phyloP scores from a whole-genome alignment of 331 rosid genomes.

The Prunus yedoensis region DNA sequence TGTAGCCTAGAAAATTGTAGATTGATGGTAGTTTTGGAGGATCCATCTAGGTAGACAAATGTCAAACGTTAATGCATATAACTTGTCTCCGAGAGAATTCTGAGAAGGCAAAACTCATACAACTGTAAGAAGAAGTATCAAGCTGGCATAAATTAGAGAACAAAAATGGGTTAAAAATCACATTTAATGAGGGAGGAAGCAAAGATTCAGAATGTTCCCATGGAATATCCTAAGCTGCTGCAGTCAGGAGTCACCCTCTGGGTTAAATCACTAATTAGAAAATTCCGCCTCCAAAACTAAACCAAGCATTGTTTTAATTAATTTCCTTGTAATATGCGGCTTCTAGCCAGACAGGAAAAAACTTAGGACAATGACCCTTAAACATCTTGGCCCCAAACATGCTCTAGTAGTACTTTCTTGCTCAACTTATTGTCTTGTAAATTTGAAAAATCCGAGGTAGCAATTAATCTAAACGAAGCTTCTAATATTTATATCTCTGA shows the following conservation, averaged over 20 bases:
- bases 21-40: too few species aligned
- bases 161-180: not conserved
- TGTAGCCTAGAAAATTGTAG: too few species aligned
- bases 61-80: too few species aligned
- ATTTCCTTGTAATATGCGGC: not conserved
- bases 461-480: too few species aligned
- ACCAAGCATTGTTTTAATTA: not conserved
- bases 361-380: not conserved
- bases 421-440: too few species aligned
- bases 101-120: not conserved
- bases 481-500: not conserved
- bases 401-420: too few species aligned
- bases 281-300: not conserved
- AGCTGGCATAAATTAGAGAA: not conserved
- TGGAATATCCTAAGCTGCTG: not conserved
- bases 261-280: constrained; percentile 2
- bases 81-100: not conserved
- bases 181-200: not conserved
- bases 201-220: not conserved
- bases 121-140: not conserved
- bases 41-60: too few species aligned
- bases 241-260: not conserved
- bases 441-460: too few species aligned
- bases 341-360: not conserved
- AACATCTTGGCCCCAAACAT: not conserved